Evolutionary conservation across 2,329 filamentous ascomycete species (phyloP), one percentile per base, ranked within the genome.

Genomic region (Nemania sp.): DNA sequence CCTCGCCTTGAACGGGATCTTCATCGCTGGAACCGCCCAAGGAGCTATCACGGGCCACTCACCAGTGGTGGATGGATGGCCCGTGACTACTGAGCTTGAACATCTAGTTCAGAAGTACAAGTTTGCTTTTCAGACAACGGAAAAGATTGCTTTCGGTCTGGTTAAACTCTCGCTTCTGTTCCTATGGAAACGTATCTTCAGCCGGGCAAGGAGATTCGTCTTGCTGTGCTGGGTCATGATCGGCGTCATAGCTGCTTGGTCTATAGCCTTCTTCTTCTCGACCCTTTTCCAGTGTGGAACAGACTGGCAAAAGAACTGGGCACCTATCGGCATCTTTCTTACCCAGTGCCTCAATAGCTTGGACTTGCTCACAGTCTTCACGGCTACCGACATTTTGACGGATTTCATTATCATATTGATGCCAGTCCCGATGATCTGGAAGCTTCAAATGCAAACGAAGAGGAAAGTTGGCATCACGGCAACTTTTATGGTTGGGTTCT

Each of bases 111-210:
- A 29, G 7, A 65, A 65, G 45, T 67, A 66, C 60, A 66, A 67
- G 47, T 67, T 65, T 49, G 64, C 64, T 0, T 69, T 65, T 48
- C 61, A 68, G 21, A 63, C 54, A 1, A 60, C 62, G 10, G 64
- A 68, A 49, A 65, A 68, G 40, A 34, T 67, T 13, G 55, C 48
- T 1, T 66, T 70, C 20, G 68, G 67, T 1, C 49, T 65, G 18
- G 63, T 69, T 51, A 70, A 70, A 50, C 42, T 70, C 17, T 67
- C 65, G 3, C 49, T 70, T 11, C 42, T 70, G 12, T 59, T 70
- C 42, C 63, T 69, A 18, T 70, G 64, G 64, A 64, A 59, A 25
- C 63, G 68, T 4, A 39, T 69, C 13, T 70, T 69, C 34, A n/a
- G 34, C 5, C 12, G 15, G 18, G 42, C 54, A 5, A 48, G 32